Evolutionary conservation across 768 basidiomycete genomes (phyloP), one percentile per base, ranked within the genome.

Genomic region (Fomitopsis serialis): DNA sequence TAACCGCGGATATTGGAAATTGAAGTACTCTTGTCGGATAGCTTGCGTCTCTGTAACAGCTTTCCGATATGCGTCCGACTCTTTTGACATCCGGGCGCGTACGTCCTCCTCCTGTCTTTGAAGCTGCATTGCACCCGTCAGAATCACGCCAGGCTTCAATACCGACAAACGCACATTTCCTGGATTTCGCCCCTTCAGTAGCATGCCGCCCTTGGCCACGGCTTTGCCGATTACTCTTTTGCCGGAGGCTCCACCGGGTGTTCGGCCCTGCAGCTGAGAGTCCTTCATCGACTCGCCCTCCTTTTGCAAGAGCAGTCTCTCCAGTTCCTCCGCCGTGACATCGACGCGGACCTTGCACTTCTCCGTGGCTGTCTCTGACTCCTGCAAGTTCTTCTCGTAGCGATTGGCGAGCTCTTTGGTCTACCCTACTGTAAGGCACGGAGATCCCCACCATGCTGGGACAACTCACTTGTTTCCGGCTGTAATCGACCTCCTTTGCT

Each of bases 11-110:
- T 98, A 73, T 63, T 98, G 96, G 64, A 96, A 89, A 68, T 98
- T 96, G 71, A 97, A 99, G 68, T 98, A 98, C 65, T 99, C 97
- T 68, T 98, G 95, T 56, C 95, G 80, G 73, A 92, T 84, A 4
- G 84, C 74, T 67, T 98, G 94, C 12, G 89, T 92, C 58, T 98
- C 93, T 13, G 80, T 82, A 27, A 97, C 86, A 1, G 92, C 85
- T 70, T 97, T 95, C 53, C 92, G 78, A 64, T 93, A 98, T 29
- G 84, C 80, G 66, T 98, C 96, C 23, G 91, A 92, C 10, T 89
- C 84, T 44, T 74, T 73, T 7, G 92, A 93, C 77, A 98, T 84
- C 59, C 95, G 78, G 27, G 80, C 74, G 52, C 97, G 77, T 47
- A 96, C 84, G 66, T 98, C 97, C 61, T 98, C 97, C 68, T 98